phyloP scores from a whole-genome alignment of 192 early-diverging fungal species.

The Dispira simplex region DNA sequence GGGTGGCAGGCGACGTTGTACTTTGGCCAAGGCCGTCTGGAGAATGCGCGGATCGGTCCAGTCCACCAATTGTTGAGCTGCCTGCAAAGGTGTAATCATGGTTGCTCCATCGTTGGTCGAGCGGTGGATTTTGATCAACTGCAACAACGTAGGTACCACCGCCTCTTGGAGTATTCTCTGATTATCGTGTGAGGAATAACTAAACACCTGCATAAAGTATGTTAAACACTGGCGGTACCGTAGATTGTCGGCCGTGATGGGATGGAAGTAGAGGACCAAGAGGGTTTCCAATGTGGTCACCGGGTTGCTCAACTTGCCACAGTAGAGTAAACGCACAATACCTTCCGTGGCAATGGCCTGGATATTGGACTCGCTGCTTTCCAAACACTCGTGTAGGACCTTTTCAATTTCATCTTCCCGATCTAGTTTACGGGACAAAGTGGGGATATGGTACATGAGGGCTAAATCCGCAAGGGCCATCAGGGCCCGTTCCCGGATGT shows the following conservation, averaged over 20 bases:
- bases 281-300: constrained; percentile 40
- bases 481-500: constrained; percentile 40
- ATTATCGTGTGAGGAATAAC: constrained; percentile 56
- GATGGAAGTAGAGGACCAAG: constrained; percentile 73
- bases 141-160: background rate
- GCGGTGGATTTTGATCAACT: constrained; percentile 5
- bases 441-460: constrained; percentile 27
- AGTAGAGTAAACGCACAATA: constrained; percentile 51
- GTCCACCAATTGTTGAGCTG: constrained; percentile 55
- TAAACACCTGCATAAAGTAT: constrained; percentile 78
- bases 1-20: constrained; percentile 11
- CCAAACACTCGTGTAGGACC: constrained; percentile 34
- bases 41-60: constrained; percentile 64
- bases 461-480: constrained; percentile 40
- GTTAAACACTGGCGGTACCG: constrained; percentile 69
- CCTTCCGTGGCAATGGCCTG: constrained; percentile 67
- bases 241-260: constrained; percentile 43
- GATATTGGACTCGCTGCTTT: constrained; percentile 34
- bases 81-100: constrained; percentile 29
- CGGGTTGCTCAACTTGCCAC: constrained; percentile 29
- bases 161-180: constrained; percentile 39
- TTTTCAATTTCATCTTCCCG: constrained; percentile 25
- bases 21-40: constrained; percentile 25
- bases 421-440: constrained; percentile 24
- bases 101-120: background rate